A percentile compares a stretch with the other conserved stretches of the same genome.
Conservation (phyloP, 305 asterid species). For the Fraxinus velutina region DNA sequence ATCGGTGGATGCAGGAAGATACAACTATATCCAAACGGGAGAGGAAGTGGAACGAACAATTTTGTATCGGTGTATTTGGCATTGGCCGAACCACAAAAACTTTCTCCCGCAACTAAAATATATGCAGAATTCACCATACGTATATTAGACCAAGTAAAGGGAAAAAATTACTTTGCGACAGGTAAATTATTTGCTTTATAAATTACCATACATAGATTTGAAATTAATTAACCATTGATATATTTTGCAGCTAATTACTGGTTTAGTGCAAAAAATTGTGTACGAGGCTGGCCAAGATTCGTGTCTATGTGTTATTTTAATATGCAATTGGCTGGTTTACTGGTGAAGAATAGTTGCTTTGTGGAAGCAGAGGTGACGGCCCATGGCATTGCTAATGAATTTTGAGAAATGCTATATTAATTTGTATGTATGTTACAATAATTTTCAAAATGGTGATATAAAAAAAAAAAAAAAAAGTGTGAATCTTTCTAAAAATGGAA, state of each 20-base stretch:
- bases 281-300: conserved; percentile 66
- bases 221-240: background rate
- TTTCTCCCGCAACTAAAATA: conserved; percentile 37
- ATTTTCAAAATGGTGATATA: background rate
- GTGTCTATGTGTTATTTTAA: conserved; percentile 37
- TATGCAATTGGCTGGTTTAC: conserved; percentile 27
- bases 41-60: conserved; percentile 48
- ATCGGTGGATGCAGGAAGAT: conserved; percentile 47
- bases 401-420: conserved; percentile 15
- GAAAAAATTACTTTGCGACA: conserved; percentile 38
- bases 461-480: no score
- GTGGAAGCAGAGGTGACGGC: conserved; percentile 59
- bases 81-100: conserved; percentile 46
- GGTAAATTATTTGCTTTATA: conserved; percentile 27
- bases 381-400: conserved; percentile 42
- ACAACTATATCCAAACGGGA: conserved; percentile 52
- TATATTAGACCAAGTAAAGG: conserved; percentile 40
- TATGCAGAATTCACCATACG: conserved; percentile 50
- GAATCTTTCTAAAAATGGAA: background rate
- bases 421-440: background rate
- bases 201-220: background rate
- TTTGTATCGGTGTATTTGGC: conserved; percentile 48
- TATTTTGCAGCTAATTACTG: conserved; percentile 55
- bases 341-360: conserved; percentile 39
- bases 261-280: conserved; percentile 45